Conservation (phyloP, 2,329 filamentous ascomycete species). For the Fusarium clavum region DNA sequence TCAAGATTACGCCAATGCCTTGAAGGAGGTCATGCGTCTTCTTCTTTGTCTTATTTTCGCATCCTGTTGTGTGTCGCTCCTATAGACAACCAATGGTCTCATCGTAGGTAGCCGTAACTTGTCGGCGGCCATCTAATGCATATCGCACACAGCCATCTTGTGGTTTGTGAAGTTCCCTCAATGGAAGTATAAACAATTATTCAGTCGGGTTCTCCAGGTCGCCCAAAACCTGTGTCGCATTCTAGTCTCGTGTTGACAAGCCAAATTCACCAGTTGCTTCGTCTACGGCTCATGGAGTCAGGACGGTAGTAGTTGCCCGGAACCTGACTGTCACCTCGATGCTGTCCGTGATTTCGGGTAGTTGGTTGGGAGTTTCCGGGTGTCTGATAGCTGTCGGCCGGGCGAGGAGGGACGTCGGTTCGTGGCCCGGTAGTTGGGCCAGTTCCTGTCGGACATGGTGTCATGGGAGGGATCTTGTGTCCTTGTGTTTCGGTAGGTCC, state of each 20-base stretch:
- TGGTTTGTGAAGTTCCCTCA: background rate
- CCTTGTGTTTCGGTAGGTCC: no score
- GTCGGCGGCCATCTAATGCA: background rate
- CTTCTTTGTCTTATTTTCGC: background rate
- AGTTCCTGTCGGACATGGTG: background rate
- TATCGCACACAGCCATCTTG: background rate
- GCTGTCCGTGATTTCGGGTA: no score
- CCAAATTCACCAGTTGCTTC: slow-evolving; percentile 20
- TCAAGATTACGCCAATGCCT: background rate
- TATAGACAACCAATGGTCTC: no score
- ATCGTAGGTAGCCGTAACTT: background rate
- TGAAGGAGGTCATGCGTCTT: rapidly evolving
- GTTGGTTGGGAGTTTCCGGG: no score
- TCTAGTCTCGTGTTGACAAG: slow-evolving; percentile 2
- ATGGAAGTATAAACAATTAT: background rate
- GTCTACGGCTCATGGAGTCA: background rate
- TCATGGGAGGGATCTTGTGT: no score
- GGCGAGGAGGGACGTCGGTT: no score
- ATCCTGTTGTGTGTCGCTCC: background rate
- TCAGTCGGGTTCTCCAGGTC: rapidly evolving
- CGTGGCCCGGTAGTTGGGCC: background rate
- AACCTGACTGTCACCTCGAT: background rate
- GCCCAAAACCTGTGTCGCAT: background rate
- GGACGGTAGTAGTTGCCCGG: rapidly evolving
- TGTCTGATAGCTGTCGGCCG: no score